A percentile compares a stretch with the other conserved stretches of the same genome.
Conservation (phyloP, 208 protist species). For the Trypanosoma lewisi region DNA sequence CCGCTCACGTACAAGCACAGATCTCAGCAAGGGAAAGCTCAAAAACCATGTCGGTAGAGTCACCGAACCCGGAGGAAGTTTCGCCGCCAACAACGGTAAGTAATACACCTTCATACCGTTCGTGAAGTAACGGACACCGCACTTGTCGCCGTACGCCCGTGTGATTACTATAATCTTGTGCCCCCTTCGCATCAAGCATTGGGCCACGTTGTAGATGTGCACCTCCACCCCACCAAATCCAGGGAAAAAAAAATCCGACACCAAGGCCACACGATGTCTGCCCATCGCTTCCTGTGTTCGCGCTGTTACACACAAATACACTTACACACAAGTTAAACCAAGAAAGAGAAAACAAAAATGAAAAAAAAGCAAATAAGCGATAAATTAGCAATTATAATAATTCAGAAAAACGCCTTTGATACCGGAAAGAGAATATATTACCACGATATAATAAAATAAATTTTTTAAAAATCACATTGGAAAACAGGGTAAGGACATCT, state of each 20-base stretch:
- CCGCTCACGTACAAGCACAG: slow-evolving; percentile 94
- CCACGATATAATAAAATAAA: too few species aligned
- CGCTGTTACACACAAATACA: slow-evolving; percentile 7
- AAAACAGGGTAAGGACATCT: too few species aligned
- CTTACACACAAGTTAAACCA: slow-evolving; percentile 4
- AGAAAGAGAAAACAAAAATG: not conserved
- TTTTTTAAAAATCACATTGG: too few species aligned
- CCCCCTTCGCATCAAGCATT: slow-evolving; percentile 94
- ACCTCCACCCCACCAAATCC: slow-evolving; percentile 98
- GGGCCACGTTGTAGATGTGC: slow-evolving; percentile 96
- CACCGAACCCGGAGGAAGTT: slow-evolving; percentile 84
- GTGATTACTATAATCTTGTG: slow-evolving; percentile 98
- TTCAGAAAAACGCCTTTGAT: too few species aligned
- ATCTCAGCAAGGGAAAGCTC: slow-evolving; percentile 88
- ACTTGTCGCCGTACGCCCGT: slow-evolving; percentile 91
- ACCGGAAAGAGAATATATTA: too few species aligned
- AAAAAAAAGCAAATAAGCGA: not conserved
- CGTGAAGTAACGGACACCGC: slow-evolving; percentile 95
- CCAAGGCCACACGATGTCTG: slow-evolving; percentile 77
- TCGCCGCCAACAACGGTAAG: slow-evolving; percentile 90
- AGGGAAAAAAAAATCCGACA: slow-evolving; percentile 98
- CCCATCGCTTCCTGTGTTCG: slow-evolving; percentile 34
- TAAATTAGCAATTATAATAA: too few species aligned
- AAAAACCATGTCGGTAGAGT: slow-evolving; percentile 90
- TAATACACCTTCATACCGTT: slow-evolving; percentile 99